Conservation (phyloP, 2,329 filamentous ascomycete species). For the Trichothecium roseum region DNA sequence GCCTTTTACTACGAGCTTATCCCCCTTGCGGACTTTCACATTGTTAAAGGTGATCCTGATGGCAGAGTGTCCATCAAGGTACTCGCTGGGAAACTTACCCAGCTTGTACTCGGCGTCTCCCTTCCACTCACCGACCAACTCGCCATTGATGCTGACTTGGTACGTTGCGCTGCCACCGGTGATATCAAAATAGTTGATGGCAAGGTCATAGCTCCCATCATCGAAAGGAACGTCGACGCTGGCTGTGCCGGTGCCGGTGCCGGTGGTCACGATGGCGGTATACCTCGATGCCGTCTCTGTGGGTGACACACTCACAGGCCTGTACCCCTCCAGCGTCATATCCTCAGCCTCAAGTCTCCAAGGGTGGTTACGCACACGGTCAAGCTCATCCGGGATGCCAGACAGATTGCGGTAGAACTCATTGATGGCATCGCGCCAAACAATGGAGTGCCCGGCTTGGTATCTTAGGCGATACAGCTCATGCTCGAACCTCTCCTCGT, state of each 20-base stretch:
- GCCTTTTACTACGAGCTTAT: slow-evolving; percentile 44
- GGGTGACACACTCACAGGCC: slow-evolving; percentile 39
- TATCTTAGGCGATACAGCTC: slow-evolving; percentile 48
- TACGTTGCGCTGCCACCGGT: slow-evolving; percentile 47
- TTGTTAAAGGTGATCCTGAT: slow-evolving; percentile 47
- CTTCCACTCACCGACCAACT: slow-evolving; percentile 44
- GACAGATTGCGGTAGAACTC: slow-evolving; percentile 54
- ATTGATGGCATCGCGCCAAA: slow-evolving; percentile 60
- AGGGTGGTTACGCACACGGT: slow-evolving; percentile 49
- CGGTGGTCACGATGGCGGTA: slow-evolving; percentile 42
- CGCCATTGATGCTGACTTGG: slow-evolving; percentile 41
- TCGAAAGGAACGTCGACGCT: slow-evolving; percentile 33
- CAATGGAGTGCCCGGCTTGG: slow-evolving; percentile 58
- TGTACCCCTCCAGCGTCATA: slow-evolving; percentile 52
- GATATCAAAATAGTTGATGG: slow-evolving; percentile 57
- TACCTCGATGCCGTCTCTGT: slow-evolving; percentile 48
- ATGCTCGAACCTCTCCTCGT: slow-evolving; percentile 48
- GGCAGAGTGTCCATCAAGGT: slow-evolving; percentile 56
- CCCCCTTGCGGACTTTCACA: slow-evolving; percentile 38
- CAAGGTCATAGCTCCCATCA: slow-evolving; percentile 49
- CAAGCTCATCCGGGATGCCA: slow-evolving; percentile 43
- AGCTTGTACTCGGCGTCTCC: slow-evolving; percentile 50
- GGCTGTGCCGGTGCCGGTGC: slow-evolving; percentile 37
- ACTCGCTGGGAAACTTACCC: slow-evolving; percentile 46
- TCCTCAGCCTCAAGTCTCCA: slow-evolving; percentile 60